phyloP scores from a whole-genome alignment of 495 filamentous ascomycete genomes.

The Sporormia fimetaria region DNA sequence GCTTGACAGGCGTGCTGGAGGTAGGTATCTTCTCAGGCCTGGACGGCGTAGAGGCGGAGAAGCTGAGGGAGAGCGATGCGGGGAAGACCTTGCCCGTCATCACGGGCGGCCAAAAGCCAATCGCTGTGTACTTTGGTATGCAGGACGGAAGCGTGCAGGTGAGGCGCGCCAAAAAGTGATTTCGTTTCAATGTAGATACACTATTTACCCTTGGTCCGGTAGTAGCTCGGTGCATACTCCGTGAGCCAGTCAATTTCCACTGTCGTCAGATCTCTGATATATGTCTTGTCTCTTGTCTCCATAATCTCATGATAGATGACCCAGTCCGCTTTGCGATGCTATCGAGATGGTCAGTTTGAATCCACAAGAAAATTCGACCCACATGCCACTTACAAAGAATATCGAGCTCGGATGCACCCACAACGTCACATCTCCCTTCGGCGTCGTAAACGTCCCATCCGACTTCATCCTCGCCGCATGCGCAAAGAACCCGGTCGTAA shows the following conservation, averaged over 20 bases:
- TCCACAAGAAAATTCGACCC: background rate
- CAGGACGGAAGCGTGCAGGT: slow-evolving; percentile 48
- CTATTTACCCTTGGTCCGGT: slow-evolving; percentile 37
- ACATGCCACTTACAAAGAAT: slow-evolving; percentile 60
- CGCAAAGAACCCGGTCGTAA: slow-evolving; percentile 87
- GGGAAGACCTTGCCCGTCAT: slow-evolving; percentile 5
- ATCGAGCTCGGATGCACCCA: slow-evolving; percentile 87
- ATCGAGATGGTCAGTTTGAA: slow-evolving; percentile 23
- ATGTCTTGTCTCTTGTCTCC: slow-evolving; percentile 82
- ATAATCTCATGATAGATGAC: slow-evolving; percentile 93
- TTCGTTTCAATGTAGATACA: too few species aligned
- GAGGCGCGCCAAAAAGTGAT: slow-evolving; percentile 13
- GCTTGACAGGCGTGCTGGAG: slow-evolving; percentile 77
- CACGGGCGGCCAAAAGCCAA: slow-evolving; percentile 71
- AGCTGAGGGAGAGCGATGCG: slow-evolving; percentile 38
- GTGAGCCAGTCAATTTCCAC: slow-evolving; percentile 84
- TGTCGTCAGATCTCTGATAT: slow-evolving; percentile 81
- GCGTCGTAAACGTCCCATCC: slow-evolving; percentile 79
- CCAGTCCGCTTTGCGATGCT: slow-evolving; percentile 95
- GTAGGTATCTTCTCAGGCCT: slow-evolving; percentile 79
- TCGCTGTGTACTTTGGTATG: slow-evolving; percentile 92
- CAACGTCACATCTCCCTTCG: slow-evolving; percentile 59
- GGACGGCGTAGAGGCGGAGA: slow-evolving; percentile 57
- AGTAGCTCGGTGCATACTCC: slow-evolving; percentile 81
- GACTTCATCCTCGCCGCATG: slow-evolving; percentile 94